phyloP scores from a whole-genome alignment of 495 filamentous ascomycete species.

The Podospora appendiculata region DNA sequence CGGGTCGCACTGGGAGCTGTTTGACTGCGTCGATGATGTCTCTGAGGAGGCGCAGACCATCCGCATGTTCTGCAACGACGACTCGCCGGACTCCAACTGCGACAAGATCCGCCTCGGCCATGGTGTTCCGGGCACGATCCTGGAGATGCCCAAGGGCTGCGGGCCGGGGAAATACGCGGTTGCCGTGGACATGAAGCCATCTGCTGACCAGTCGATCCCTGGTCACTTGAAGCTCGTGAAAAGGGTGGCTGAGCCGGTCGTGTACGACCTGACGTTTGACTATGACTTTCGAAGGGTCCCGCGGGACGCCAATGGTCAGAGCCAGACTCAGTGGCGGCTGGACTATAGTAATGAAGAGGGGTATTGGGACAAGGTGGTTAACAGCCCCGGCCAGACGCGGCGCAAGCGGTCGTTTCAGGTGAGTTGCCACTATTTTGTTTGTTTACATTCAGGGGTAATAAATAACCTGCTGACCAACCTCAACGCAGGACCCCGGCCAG shows the following conservation, averaged over 20 bases:
- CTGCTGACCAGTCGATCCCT: slow-evolving; percentile 12
- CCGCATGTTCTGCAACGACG: slow-evolving; percentile 17
- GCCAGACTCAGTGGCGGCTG: slow-evolving; percentile 1
- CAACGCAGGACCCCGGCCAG: not conserved
- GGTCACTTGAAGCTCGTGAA: slow-evolving; percentile 5
- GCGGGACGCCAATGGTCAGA: not conserved
- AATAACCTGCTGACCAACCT: not conserved
- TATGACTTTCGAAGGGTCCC: slow-evolving; percentile 8
- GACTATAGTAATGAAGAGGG: slow-evolving; percentile 8
- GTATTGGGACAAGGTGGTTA: slow-evolving; percentile 5
- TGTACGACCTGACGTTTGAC: slow-evolving; percentile 15
- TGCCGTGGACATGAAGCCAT: slow-evolving; percentile 14
- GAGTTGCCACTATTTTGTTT: not conserved
- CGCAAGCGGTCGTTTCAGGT: not conserved
- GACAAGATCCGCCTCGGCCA: slow-evolving; percentile 21
- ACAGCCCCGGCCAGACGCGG: too few relatives aligned
- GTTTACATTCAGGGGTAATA: not conserved
- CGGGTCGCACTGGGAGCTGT: slow-evolving; percentile 24
- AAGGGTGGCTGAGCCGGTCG: not conserved
- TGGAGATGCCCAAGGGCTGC: slow-evolving; percentile 30
- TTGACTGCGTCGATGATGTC: slow-evolving; percentile 6
- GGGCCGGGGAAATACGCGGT: slow-evolving; percentile 33
- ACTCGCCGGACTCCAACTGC: slow-evolving; percentile 20
- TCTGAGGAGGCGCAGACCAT: slow-evolving; percentile 16
- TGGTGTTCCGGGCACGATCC: slow-evolving; percentile 22